Evolutionary conservation across 768 basidiomycete genomes (phyloP), one percentile per base, ranked within the genome.

Genomic region (Cubamyces sp.): DNA sequence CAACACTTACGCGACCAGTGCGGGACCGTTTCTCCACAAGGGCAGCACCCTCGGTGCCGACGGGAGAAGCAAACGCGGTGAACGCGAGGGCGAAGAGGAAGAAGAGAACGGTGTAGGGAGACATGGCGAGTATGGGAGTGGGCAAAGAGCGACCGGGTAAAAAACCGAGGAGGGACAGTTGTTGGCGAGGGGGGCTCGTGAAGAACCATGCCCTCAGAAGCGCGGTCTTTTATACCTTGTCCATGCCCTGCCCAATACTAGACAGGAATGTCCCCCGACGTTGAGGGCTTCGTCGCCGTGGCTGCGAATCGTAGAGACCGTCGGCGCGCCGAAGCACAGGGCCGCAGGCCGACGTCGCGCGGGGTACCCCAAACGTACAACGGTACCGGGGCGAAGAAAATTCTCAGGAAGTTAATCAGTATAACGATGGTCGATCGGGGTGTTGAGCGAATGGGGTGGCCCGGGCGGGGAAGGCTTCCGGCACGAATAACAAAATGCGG

Each of bases 11-110:
- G 62, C 78, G 75, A 46, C 90, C 90, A 9, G 66, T 69, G 66
- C 80, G 85, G 0, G 82, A 79, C 37, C 89, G 81, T 70, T 81
- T 84, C 59, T 81, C 79, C 28, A 59, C 11, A 40, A 86, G 75
- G 26, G 74, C 67, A 30, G 66, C 57, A 21, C 26, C 56, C 54
- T 73, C 67, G 68, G 74, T 66, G 62, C 72, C 67, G 8, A 84
- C 66, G 16, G 85, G 84, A 6, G 81, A 74, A n/a, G 83, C 84
- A 60, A 82, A 67, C 43, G 72, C 70, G 52, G 78, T 66, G 56
- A 81, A 65, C 58, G 82, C 42, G 65, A 79, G 75, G 54, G 79
- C 71, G 70, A 60, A 52, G 48, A 86, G 64, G 42, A 77, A 70
- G 61, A 71, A 59, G 54, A 78, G 23, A 66, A 69, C 47, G 41